Conservation (phyloP, 176 grass and related monocot genomes). For the Carex littledalei region DNA sequence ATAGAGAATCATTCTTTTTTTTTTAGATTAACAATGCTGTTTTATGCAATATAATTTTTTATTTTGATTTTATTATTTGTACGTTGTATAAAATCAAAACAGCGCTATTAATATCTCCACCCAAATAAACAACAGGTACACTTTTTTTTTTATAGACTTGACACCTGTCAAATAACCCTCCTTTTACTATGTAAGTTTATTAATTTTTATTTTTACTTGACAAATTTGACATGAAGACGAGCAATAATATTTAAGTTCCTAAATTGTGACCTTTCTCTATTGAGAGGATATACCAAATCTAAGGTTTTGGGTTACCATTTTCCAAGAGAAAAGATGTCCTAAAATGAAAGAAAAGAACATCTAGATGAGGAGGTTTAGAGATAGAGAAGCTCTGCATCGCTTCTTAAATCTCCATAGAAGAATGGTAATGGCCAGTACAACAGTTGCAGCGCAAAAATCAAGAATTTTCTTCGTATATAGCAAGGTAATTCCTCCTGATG, state of each 20-base stretch:
- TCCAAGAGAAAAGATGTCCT: slow-evolving; percentile 4
- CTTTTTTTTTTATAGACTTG: no score
- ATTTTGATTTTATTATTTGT: no score
- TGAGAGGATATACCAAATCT: neutral
- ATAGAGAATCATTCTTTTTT: neutral
- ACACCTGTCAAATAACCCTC: neutral
- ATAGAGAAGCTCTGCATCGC: neutral
- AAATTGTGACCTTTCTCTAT: neutral
- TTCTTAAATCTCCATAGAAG: slow-evolving; percentile 7
- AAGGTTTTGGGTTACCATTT: neutral
- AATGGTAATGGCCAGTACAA: neutral
- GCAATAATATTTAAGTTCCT: neutral
- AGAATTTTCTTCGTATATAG: neutral
- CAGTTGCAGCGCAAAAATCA: neutral
- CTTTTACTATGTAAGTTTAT: neutral
- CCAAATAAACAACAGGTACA: no score
- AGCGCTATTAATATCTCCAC: no score
- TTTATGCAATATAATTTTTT: no score
- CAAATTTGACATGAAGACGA: neutral
- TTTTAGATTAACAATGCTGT: no score
- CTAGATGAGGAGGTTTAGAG: neutral
- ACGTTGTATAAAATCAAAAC: no score
- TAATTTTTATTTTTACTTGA: neutral
- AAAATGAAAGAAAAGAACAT: slow-evolving; percentile 18
- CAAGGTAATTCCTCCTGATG: neutral